Evolutionary conservation across 176 grass and related monocot species (phyloP).

Genomic region (Hsuehochloa calcarea): DNA sequence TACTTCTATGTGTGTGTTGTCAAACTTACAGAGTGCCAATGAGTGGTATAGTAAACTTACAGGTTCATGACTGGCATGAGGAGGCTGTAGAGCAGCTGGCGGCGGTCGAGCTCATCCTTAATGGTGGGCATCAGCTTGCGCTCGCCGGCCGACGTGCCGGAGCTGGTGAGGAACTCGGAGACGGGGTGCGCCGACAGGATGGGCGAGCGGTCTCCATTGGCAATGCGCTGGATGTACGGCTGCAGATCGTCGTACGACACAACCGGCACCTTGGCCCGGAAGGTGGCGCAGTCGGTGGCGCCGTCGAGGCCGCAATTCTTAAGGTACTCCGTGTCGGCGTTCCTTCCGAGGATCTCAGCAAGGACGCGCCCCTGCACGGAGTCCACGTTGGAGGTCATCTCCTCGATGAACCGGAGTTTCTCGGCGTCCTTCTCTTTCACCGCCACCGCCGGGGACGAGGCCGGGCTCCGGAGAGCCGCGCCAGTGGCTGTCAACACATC

Average conservation of each 20-base stretch:
- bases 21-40: neutral
- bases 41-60: conserved; percentile 37
- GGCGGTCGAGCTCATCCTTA: conserved; percentile 83
- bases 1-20: neutral
- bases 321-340: conserved; percentile 90
- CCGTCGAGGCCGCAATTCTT: conserved; percentile 45
- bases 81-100: conserved; percentile 92
- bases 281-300: conserved; percentile 58
- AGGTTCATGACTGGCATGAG: conserved; percentile 91
- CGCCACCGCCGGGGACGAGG: neutral
- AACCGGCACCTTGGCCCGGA: conserved; percentile 75
- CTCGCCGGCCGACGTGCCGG: conserved; percentile 92
- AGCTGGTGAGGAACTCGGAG: conserved; percentile 98
- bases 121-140: conserved; percentile 97
- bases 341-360: conserved; percentile 69
- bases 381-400: conserved; percentile 68
- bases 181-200: conserved; percentile 86
- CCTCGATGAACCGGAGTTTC: conserved; percentile 89
- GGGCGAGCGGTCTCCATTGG: conserved; percentile 71
- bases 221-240: conserved; percentile 90
- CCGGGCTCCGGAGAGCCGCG: conserved; percentile 25
- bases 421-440: conserved; percentile 67
- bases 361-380: conserved; percentile 79
- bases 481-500: conserved; percentile 31
- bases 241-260: conserved; percentile 92